Evolutionary conservation across 1,284 basidiomycete species (phyloP), one percentile per base, ranked within the genome.

Genomic region (Schizopora paradoxa): DNA sequence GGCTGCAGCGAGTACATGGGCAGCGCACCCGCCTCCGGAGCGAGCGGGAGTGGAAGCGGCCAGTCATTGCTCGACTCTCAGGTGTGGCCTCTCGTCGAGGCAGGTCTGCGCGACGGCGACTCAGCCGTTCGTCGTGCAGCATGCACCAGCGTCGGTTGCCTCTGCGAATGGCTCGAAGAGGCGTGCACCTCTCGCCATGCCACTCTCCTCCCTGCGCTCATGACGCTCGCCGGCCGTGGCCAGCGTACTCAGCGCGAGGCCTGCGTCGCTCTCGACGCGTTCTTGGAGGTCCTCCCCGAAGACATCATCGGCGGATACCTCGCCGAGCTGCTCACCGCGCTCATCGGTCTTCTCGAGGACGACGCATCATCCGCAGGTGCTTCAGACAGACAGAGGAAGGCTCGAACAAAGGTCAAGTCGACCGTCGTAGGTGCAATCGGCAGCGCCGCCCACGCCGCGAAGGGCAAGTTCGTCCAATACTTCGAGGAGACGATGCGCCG

Each of bases 1-100:
- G 96, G 96, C 19, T 98, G 95, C 73, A 93, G 90, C 66, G 93
- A 99, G 70, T 99, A 77, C 70, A 98, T 99, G 77, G 91, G 91
- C 26, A 93, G 95, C 5, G 79, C 94, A 59, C 91, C 99, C 77
- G 70, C 70, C 56, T n/a, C n/a, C n/a, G n/a, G n/a, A n/a, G n/a
- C n/a, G n/a, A n/a, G n/a, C n/a, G n/a, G n/a, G n/a, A n/a, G n/a
- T n/a, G n/a, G n/a, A n/a, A n/a, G n/a, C n/a, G n/a, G n/a, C n/a
- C n/a, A n/a, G n/a, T n/a, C n/a, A n/a, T n/a, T n/a, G n/a, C 39
- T 45, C 26, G 40, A 48, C 19, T 32, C 29, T 14, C 78, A 91
- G 57, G 83, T 99, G 37, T 99, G 96, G 96, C 93, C 94, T 1
- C 76, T 96, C 52, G 85, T 99, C 56, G 91, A 97, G 64, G 75